These are phyloP conservation scores for Ettlia oleoabundans DNA, from an alignment of 139 green algal genomes.

Conservation along the genomic window DNA sequence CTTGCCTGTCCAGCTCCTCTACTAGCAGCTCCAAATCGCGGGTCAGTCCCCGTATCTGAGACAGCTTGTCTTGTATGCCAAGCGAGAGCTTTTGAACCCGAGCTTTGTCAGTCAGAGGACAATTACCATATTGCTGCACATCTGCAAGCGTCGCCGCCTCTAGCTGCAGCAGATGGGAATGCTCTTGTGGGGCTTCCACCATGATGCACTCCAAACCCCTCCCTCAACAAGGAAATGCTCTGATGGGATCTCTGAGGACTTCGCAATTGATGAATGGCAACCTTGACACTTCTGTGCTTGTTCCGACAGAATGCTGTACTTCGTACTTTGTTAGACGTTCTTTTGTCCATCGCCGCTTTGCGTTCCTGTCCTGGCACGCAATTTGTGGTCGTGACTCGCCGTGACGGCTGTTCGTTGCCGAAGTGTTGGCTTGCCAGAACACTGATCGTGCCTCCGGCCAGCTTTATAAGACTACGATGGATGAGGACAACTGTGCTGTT, in stretches of 20 bases:
- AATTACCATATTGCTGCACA: constrained; percentile 6
- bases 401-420: no score
- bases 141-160: constrained; percentile 7
- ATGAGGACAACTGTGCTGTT: constrained; percentile 61
- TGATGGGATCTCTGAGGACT: no score
- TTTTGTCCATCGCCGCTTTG: no score
- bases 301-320: no score
- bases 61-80: constrained; percentile 31
- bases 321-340: no score
- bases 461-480: constrained; percentile 58
- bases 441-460: no score
- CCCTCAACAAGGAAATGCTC: no score
- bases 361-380: no score
- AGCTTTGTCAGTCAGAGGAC: neutral
- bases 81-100: neutral
- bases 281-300: no score
- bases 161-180: constrained; percentile 7
- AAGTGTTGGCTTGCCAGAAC: no score
- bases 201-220: neutral
- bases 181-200: neutral
- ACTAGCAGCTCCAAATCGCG: constrained; percentile 71
- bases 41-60: constrained; percentile 51
- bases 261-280: no score
- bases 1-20: constrained; percentile 84
- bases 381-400: no score